phyloP scores from a whole-genome alignment of 331 rosid genomes.

The Dryas integrifolia region DNA sequence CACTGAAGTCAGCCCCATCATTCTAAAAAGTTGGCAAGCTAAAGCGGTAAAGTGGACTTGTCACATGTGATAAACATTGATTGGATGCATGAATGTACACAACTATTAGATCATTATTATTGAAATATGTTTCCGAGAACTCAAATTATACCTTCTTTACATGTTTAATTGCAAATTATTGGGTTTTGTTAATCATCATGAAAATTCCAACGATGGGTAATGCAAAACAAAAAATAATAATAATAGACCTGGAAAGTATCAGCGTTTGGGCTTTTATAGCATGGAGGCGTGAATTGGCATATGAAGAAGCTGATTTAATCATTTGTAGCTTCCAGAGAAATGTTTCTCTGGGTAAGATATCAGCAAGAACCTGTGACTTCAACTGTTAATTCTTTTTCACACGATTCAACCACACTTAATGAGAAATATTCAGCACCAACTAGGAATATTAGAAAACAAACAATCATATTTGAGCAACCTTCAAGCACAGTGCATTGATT shows the following conservation, averaged over 20 bases:
- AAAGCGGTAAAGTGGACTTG: slow-evolving; percentile 15
- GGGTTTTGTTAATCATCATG: too few species aligned
- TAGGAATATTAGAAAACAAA: background rate
- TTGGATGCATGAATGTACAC: background rate
- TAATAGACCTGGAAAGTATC: slow-evolving; percentile 69
- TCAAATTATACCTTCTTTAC: too few species aligned
- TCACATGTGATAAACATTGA: background rate
- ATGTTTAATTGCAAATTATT: too few species aligned
- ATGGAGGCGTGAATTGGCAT: slow-evolving; percentile 65
- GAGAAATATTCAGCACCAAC: background rate
- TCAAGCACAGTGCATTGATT: background rate
- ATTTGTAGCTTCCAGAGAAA: slow-evolving; percentile 72
- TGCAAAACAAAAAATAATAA: slow-evolving; percentile 6
- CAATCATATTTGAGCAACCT: background rate
- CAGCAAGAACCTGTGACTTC: slow-evolving; percentile 66
- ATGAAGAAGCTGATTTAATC: slow-evolving; percentile 75
- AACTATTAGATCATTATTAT: background rate
- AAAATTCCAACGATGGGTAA: background rate
- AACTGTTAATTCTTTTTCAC: slow-evolving; percentile 26
- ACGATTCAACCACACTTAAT: slow-evolving; percentile 7
- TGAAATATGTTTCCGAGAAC: too few species aligned
- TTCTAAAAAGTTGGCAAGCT: slow-evolving; percentile 20
- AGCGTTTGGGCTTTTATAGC: slow-evolving; percentile 76
- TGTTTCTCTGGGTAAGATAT: slow-evolving; percentile 69
- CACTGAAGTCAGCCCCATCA: slow-evolving; percentile 31